These are phyloP conservation scores for Ogataea populi-albae DNA, from an alignment of 805 yeast species.

Conservation along the genomic window DNA sequence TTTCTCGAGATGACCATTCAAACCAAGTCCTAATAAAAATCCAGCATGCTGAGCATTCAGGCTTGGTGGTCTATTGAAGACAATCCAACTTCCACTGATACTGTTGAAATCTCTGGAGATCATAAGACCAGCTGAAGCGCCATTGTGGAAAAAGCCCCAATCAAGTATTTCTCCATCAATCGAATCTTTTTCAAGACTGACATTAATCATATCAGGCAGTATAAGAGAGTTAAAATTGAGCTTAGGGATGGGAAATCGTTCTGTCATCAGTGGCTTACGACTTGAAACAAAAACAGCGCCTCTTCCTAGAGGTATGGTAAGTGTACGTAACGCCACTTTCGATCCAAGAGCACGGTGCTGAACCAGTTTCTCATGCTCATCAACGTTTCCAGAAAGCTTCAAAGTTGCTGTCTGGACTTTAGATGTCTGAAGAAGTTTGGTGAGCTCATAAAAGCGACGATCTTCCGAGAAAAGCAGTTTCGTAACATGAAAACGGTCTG, in stretches of 20 bases:
- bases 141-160: slow-evolving; percentile 93
- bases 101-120: slow-evolving; percentile 67
- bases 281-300: slow-evolving; percentile 70
- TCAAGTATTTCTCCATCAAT: slow-evolving; percentile 48
- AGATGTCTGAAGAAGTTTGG: slow-evolving; percentile 68
- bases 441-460: slow-evolving; percentile 73
- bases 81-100: slow-evolving; percentile 87
- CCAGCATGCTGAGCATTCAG: slow-evolving; percentile 90
- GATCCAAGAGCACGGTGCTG: slow-evolving; percentile 58
- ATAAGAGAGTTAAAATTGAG: slow-evolving; percentile 67
- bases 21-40: slow-evolving; percentile 84
- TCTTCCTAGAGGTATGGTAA: slow-evolving; percentile 74
- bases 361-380: slow-evolving; percentile 55
- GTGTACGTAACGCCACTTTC: slow-evolving; percentile 64
- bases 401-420: slow-evolving; percentile 54
- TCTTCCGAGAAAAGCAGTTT: slow-evolving; percentile 73
- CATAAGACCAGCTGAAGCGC: slow-evolving; percentile 79
- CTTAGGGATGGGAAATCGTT: slow-evolving; percentile 74
- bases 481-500: slow-evolving; percentile 65
- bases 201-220: slow-evolving; percentile 60
- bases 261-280: slow-evolving; percentile 76
- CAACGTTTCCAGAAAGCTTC: slow-evolving; percentile 35
- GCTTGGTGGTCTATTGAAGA: slow-evolving; percentile 71
- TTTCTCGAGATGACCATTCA: slow-evolving; percentile 79
- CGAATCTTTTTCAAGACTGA: slow-evolving; percentile 53